Base-by-base conservation (phyloP, 805 yeast species). In the Yamadazyma kitorensis region DNA sequence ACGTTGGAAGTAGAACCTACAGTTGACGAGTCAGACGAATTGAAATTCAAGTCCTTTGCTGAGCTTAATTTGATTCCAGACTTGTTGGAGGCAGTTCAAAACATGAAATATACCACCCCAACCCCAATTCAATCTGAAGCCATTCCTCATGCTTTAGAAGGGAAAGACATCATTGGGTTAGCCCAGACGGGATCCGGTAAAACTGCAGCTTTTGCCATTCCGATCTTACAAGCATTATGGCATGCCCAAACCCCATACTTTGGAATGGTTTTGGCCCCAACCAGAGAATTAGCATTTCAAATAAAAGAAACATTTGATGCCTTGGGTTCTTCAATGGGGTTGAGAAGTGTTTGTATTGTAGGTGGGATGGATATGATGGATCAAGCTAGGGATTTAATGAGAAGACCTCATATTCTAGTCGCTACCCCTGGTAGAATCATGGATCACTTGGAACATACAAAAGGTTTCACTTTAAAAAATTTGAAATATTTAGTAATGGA, bases 291-390 rank as follows among this genome's bases (percentile, higher is more conserved):
- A 52, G 94, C 93, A 0, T 82, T 79, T 55, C 94, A 84, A 54
- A 93, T 93, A 47, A 82, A 89, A 45, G 96, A 88, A 52, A 91
- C 96, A 6, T 93, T 93, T 55, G 96, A 89, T 52, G 96, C 98
- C 0, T 61, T 93, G 31, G 98, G 98, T 0, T 64, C 86, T 1
- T 64, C 78, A 6, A 93, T 93, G 95, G 98, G 98, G 2, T 74
- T 91, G n/a, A 72, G 95, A 51, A 72, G 91, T 15, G 80, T 80
- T 3, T 88, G 95, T 38, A 76, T 91, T 43, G 96, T 93, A 23
- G 98, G 98, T 48, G 98, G 98, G 42, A 89, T 93, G 91, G 96
- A 87, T 55, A 84, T 86, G 85, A 87, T 93, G 93, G 95, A 88
- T 47, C 98, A 91, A 61, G 93, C 97, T 0, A 74, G 95, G 41